phyloP scores from a whole-genome alignment of 2,329 filamentous ascomycete genomes.

The Elsinoe fawcettii region DNA sequence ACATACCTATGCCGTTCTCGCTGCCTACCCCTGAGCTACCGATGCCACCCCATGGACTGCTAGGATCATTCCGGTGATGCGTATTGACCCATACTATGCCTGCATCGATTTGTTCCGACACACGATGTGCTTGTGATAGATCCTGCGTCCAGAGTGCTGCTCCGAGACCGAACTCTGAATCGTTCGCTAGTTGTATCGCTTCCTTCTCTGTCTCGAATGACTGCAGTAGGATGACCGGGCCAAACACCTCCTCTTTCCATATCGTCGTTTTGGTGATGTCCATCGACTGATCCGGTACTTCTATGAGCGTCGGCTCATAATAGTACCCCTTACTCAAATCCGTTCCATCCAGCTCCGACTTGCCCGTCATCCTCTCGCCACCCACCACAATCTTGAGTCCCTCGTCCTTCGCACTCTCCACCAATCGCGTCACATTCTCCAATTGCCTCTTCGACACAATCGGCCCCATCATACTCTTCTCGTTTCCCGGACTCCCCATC shows the following conservation, averaged over 20 bases:
- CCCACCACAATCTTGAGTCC: constrained; percentile 19
- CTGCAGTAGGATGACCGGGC: constrained; percentile 41
- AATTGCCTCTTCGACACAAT: constrained; percentile 39
- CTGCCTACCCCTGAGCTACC: constrained; percentile 59
- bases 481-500: constrained; percentile 59
- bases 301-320: constrained; percentile 20
- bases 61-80: constrained; percentile 65
- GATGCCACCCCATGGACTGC: constrained; percentile 61
- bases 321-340: constrained; percentile 21
- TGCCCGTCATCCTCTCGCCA: constrained; percentile 10
- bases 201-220: constrained; percentile 42
- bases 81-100: constrained; percentile 35
- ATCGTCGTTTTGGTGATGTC: constrained; percentile 16
- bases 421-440: constrained; percentile 12
- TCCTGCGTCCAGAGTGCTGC: constrained; percentile 47
- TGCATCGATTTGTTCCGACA: constrained; percentile 38
- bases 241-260: constrained; percentile 37
- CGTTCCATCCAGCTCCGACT: constrained; percentile 3
- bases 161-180: constrained; percentile 44
- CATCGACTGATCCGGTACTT: constrained; percentile 20
- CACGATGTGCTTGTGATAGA: constrained; percentile 31
- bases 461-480: constrained; percentile 60
- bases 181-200: constrained; percentile 42
- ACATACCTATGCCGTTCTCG: constrained; percentile 62
- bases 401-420: constrained; percentile 14